These are phyloP conservation scores for Chlorella sp. DNA, from an alignment of 139 green algal species.

Conservation along the genomic window DNA sequence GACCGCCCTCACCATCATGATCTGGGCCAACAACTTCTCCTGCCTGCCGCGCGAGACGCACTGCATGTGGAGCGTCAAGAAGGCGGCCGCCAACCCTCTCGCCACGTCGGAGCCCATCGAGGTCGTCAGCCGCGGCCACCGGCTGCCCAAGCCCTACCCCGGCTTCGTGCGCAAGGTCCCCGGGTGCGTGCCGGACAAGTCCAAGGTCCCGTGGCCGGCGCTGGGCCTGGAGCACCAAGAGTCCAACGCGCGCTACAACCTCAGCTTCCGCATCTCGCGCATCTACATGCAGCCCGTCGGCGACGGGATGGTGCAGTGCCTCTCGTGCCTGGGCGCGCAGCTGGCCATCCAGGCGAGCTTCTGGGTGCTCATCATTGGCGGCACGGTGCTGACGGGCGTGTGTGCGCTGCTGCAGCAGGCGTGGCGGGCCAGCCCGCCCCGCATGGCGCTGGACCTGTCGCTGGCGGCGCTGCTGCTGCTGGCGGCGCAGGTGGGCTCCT, in stretches of 20 bases:
- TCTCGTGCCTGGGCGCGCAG: background rate
- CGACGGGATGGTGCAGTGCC: background rate
- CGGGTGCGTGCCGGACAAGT: slow-evolving; percentile 1
- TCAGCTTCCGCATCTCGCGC: background rate
- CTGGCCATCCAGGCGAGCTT: background rate
- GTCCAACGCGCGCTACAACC: slow-evolving; percentile 3
- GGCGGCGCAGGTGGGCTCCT: background rate
- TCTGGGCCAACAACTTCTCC: slow-evolving; percentile 15
- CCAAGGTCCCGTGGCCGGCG: background rate
- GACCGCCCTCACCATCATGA: slow-evolving; percentile 21
- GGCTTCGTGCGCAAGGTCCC: background rate
- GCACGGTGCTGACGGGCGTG: background rate
- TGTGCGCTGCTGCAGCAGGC: background rate
- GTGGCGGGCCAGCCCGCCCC: background rate
- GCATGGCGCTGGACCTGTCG: background rate
- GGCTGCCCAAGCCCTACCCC: slow-evolving; percentile 16
- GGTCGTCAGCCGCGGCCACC: slow-evolving; percentile 15
- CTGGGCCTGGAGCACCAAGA: background rate
- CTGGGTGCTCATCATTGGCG: background rate
- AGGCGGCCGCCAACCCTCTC: slow-evolving; percentile 4
- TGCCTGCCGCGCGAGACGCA: slow-evolving; percentile 28
- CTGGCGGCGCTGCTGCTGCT: background rate
- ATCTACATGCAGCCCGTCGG: slow-evolving; percentile 6
- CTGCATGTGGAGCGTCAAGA: slow-evolving; percentile 29
- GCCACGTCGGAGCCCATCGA: slow-evolving; percentile 12